Base-by-base conservation (phyloP, 208 protist genomes). In the Wallacemonas rigidus region DNA sequence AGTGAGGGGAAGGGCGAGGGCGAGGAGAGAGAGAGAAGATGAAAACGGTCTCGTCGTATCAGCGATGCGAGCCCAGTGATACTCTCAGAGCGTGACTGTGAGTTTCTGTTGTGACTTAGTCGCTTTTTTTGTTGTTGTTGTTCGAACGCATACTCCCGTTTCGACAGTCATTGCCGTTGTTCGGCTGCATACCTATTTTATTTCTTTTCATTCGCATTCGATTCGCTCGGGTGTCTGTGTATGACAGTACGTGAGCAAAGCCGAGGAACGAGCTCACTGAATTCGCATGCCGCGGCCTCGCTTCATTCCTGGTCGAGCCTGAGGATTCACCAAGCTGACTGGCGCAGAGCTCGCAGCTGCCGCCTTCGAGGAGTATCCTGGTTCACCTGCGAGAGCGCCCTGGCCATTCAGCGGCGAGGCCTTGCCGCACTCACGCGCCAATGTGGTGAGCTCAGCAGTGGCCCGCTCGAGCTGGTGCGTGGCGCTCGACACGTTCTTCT, bases 271-370 rank as follows among this genome's bases (percentile, higher is more conserved):
- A 64, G 63, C 43, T 50, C 17, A 78, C 44, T 47, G 63, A 47
- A 76, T 55, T 2, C 67, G 53, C 65, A 77, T 69, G 12, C 73
- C 73, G 2, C 63, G 39, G 2, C 56, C 26, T 8, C 73, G 55
- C 48, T 72, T 72, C 51, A 56, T 9, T 17, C 47, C 65, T 41
- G 12, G n/a, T 2, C 73, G 73, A n/a, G 36, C 17, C 41, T 77
- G 73, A 26, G 73, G 73, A 41, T 71, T 77, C 38, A 72, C 63
- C 56, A 77, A 65, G 51, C 53, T 77, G 26, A 17, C 48, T 14
- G 63, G 71, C 36, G 12, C 26, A 14, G 60, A 9, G 26, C 4
- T 50, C 7, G 9, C 60, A 50, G 7, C 12, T 8, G 40, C 60
- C 12, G 44, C 2, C 56, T 64, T 62, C 9, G 38, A 43, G 12